These are phyloP conservation scores for Heliamphora pulchella DNA, from an alignment of 179 eudicot species.

Conservation along the genomic window DNA sequence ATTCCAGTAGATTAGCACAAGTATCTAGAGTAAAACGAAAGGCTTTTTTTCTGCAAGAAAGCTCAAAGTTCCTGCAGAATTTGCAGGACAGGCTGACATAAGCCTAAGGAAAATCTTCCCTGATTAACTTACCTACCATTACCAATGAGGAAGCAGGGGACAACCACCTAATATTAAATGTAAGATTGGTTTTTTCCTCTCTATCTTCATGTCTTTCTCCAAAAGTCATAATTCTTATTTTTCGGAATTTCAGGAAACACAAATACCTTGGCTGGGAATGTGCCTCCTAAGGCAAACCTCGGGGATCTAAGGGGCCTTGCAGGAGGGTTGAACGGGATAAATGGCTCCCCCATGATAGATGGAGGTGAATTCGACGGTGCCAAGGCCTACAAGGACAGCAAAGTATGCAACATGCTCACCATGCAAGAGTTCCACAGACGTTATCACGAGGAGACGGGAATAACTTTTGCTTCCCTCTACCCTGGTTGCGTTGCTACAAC, in stretches of 20 bases:
- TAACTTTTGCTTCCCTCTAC: conserved; percentile 65
- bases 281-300: conserved; percentile 69
- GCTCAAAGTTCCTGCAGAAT: background rate
- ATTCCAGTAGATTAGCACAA: background rate
- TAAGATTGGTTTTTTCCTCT: background rate
- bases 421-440: conserved; percentile 78
- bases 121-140: background rate
- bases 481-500: conserved; percentile 81
- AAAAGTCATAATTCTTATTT: background rate
- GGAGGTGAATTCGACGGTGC: conserved; percentile 88
- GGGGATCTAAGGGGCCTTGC: conserved; percentile 63
- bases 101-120: background rate
- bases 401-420: conserved; percentile 89
- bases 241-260: conserved; percentile 49
- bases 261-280: conserved; percentile 71
- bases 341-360: conserved; percentile 70
- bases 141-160: background rate
- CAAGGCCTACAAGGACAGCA: conserved; percentile 83
- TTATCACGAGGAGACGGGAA: conserved; percentile 62
- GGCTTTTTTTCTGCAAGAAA: background rate
- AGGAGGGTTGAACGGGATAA: conserved; percentile 52
- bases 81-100: background rate
- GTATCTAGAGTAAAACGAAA: background rate
- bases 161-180: background rate
- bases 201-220: background rate